Evolutionary conservation across 257 asterid genomes (phyloP).

Genomic region (Prunella vulgaris): DNA sequence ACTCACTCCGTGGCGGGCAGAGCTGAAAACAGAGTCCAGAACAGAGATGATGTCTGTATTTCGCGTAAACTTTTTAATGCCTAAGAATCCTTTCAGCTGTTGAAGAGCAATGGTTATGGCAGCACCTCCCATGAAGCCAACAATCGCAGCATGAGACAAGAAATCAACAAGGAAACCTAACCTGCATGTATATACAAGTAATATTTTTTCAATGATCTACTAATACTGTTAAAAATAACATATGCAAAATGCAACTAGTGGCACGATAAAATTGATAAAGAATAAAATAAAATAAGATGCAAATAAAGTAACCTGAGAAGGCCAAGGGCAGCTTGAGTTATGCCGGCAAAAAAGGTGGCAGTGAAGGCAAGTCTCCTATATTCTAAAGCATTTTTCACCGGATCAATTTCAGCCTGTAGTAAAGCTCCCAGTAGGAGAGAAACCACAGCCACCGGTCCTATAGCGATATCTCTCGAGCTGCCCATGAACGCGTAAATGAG

Average conservation of each 20-base stretch:
- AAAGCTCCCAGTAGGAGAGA: conserved; percentile 74
- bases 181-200: conserved; percentile 24
- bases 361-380: conserved; percentile 75
- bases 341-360: conserved; percentile 84
- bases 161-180: conserved; percentile 78
- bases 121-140: conserved; percentile 89
- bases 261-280: no score
- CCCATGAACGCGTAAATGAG: conserved; percentile 82
- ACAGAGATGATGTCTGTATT: conserved; percentile 61
- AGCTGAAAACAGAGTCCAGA: conserved; percentile 48
- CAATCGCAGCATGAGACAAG: conserved; percentile 83
- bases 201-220: no score
- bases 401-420: conserved; percentile 58
- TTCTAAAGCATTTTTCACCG: conserved; percentile 36
- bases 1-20: conserved; percentile 32
- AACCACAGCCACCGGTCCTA: conserved; percentile 91
- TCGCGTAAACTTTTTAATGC: conserved; percentile 59
- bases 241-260: no score
- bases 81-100: conserved; percentile 70
- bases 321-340: conserved; percentile 75
- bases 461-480: conserved; percentile 87
- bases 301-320: conserved; percentile 49
- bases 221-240: no score
- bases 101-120: conserved; percentile 85
- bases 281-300: not conserved